phyloP scores from a whole-genome alignment of 2,329 filamentous ascomycete species.

The Neoascochyta sp. region DNA sequence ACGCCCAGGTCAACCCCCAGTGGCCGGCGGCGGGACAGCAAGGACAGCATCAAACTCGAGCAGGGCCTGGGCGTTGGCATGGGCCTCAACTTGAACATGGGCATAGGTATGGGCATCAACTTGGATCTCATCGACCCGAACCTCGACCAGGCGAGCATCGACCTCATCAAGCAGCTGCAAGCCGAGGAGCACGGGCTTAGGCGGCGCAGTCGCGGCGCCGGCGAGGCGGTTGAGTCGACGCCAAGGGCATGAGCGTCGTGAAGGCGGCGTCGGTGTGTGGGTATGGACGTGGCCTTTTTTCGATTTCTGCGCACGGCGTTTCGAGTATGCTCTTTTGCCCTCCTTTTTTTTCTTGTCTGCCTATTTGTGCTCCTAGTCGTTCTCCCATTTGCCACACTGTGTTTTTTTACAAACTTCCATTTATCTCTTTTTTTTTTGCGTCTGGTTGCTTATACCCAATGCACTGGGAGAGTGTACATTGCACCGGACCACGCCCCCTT shows the following conservation, averaged over 20 bases:
- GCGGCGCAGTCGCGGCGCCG: constrained; percentile 19
- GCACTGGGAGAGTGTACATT: constrained; percentile 24
- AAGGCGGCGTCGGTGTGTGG: no score
- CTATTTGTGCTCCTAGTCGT: no score
- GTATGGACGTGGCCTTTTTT: no score
- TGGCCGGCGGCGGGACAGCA: constrained; percentile 18
- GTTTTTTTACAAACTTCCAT: no score
- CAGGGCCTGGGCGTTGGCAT: constrained; percentile 10
- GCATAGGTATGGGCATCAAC: constrained; percentile 15
- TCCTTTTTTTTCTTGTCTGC: constrained; percentile 1
- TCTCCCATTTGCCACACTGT: no score
- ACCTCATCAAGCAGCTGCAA: constrained; percentile 30
- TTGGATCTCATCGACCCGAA: constrained; percentile 22
- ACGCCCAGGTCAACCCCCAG: constrained; percentile 30
- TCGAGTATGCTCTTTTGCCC: no score
- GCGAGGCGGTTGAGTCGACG: no score
- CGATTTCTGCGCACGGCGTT: no score
- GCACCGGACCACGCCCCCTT: no score
- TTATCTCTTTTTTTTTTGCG: constrained; percentile 1
- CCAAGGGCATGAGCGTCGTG: no score
- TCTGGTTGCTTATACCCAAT: constrained; percentile 22
- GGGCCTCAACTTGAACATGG: constrained; percentile 13
- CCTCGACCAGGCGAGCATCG: constrained; percentile 23
- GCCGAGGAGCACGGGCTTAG: constrained; percentile 30
- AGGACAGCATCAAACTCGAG: constrained; percentile 29